These are phyloP conservation scores for slime mould (Dictyostelium discoideum) DNA, from an alignment of 78 protist species.

Conservation along the genomic window DNA sequence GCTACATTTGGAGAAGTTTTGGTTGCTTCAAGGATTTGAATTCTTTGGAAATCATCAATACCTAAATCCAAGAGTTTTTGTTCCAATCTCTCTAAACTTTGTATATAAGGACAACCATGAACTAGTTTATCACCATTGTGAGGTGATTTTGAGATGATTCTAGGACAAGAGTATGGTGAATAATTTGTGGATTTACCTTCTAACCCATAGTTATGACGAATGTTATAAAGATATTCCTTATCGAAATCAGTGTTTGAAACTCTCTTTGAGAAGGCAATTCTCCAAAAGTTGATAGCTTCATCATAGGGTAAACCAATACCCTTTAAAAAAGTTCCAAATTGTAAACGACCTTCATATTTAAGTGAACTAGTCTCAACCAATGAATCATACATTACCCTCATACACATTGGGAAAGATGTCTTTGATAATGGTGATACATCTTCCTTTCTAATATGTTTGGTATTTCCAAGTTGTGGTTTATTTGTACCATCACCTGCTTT, in stretches of 20 bases:
- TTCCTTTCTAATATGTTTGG: background rate
- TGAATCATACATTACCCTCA: constrained; percentile 80
- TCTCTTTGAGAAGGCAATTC: constrained; percentile 69
- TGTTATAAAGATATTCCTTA: constrained; percentile 85
- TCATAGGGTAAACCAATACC: constrained; percentile 91
- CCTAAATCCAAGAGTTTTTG: constrained; percentile 13
- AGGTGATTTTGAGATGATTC: constrained; percentile 64
- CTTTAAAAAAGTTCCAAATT: constrained; percentile 92
- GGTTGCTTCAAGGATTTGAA: constrained; percentile 15
- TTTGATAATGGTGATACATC: constrained; percentile 49
- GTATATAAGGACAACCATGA: constrained; percentile 75
- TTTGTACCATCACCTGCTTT: background rate
- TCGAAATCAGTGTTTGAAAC: constrained; percentile 88
- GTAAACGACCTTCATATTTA: constrained; percentile 90
- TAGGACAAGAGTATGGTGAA: constrained; percentile 81
- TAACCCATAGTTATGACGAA: constrained; percentile 93
- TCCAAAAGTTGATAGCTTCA: constrained; percentile 92
- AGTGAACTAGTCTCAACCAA: constrained; percentile 72
- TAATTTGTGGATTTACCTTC: constrained; percentile 91
- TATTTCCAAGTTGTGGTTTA: too few species aligned
- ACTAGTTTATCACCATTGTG: background rate
- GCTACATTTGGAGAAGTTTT: constrained; percentile 44
- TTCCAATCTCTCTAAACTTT: constrained; percentile 2
- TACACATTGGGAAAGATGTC: constrained; percentile 91
- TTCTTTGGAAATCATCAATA: background rate